Conservation (phyloP, 2,329 filamentous ascomycete species). For the Davidsoniella neocaledoniae region DNA sequence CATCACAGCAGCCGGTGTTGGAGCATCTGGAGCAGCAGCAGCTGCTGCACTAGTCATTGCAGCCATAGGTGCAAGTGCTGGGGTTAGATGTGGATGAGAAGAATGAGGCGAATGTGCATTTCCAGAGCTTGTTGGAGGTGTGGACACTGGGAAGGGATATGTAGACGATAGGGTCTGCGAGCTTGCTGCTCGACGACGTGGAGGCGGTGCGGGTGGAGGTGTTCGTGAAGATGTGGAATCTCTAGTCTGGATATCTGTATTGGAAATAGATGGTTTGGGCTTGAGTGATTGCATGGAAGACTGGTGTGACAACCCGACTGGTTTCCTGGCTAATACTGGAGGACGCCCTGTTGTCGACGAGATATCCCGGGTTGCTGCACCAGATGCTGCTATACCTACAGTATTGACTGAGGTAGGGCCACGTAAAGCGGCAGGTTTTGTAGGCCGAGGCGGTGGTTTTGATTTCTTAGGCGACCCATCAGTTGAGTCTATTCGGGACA, state of each 20-base stretch:
- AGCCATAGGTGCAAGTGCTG: constrained; percentile 61
- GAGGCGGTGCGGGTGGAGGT: constrained; percentile 23
- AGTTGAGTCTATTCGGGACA: not conserved
- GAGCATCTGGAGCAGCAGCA: constrained; percentile 36
- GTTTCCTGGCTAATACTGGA: not conserved
- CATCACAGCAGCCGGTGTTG: constrained; percentile 5
- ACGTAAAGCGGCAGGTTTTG: constrained; percentile 39
- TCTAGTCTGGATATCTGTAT: constrained; percentile 7
- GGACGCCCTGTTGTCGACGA: constrained; percentile 6
- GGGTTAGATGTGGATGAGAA: constrained; percentile 24
- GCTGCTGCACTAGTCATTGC: constrained; percentile 47
- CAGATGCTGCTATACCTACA: not conserved
- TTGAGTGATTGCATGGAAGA: constrained; percentile 14
- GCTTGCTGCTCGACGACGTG: constrained; percentile 16
- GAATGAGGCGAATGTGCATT: not conserved
- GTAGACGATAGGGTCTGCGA: not conserved
- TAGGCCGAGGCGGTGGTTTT: constrained; percentile 36
- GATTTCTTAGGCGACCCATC: constrained; percentile 16
- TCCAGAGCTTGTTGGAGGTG: not conserved
- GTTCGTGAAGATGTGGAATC: constrained; percentile 14
- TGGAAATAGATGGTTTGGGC: constrained; percentile 17
- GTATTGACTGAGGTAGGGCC: constrained; percentile 17
- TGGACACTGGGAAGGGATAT: constrained; percentile 13
- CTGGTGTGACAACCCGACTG: constrained; percentile 3
- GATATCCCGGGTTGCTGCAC: not conserved